Evolutionary conservation across 2,329 filamentous ascomycete genomes (phyloP), one percentile per base, ranked within the genome.

Genomic region (Plenodomus lindquistii): DNA sequence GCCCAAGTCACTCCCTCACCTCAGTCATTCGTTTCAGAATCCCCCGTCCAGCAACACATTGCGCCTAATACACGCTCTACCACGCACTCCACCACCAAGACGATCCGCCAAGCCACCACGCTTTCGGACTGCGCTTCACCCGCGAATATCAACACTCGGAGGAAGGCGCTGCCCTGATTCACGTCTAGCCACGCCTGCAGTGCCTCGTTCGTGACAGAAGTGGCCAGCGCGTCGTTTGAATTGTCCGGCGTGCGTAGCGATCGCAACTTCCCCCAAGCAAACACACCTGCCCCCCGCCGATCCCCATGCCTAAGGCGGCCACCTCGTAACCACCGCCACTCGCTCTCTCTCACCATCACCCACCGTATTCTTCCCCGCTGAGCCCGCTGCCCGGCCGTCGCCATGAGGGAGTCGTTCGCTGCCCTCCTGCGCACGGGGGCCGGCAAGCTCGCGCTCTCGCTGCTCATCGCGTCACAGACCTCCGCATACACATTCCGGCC

Each of bases 401-500:
- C 64, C 60, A 73, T 73, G 71, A 70, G 67, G 66, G 64, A 67
- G 37, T 52, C 57, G 15, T 64, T 68, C 53, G 65, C 69, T 67
- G 71, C 70, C 54, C 63, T 66, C 60, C 62, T 70, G 63, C 67
- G 60, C 55, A 69, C 67, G 60, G 59, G 60, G 63, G 65, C 67
- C 51, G 67, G 68, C 68, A 70, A 62, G 57, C 61, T 73, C 40
- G 59, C 67, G 40, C 65, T 71, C 44, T 64, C 68, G 53, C 55
- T 71, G 13, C 62, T 73, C 42, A 54, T 73, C 44, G 55, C 66
- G 13, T 64, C 65, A 15, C 42, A 40, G 18, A 46, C 67, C 4
- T 45, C 40, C 52, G 73, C 73, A 16, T 59, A 72, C 50, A 79
- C 76, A 22, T 87, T 89, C 70, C 82, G 77, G 38, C 71, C 83